A percentile compares a stretch with the other conserved stretches of the same genome.
Conservation (phyloP, 805 yeast genomes). For the Hanseniaspora clermontiae region DNA sequence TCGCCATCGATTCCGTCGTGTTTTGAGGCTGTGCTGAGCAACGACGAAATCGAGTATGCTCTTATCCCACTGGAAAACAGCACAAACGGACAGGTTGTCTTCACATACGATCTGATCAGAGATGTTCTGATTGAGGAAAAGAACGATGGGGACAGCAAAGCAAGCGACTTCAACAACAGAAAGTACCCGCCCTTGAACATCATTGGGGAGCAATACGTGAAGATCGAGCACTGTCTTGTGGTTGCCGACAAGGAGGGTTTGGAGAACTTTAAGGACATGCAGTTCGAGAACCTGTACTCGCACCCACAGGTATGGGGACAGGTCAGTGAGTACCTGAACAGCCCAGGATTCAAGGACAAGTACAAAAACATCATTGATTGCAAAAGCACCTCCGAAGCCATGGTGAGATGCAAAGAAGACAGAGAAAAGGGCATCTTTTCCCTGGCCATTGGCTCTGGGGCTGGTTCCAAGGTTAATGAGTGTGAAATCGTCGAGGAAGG, state of each 20-base stretch:
- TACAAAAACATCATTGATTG: conserved; percentile 44
- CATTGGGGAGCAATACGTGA: conserved; percentile 68
- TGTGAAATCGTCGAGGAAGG: conserved; percentile 42
- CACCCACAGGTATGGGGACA: conserved; percentile 99
- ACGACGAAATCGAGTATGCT: conserved; percentile 44
- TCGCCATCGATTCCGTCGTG: conserved; percentile 43
- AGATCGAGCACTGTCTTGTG: conserved; percentile 66
- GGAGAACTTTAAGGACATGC: not conserved
- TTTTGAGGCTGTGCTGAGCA: conserved; percentile 38
- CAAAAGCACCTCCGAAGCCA: conserved; percentile 77
- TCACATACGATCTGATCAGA: conserved; percentile 69
- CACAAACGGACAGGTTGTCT: conserved; percentile 84
- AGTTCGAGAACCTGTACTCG: conserved; percentile 52
- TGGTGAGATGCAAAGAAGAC: conserved; percentile 41
- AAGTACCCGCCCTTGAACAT: conserved; percentile 36
- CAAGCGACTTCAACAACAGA: conserved; percentile 12
- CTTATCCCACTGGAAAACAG: conserved; percentile 90
- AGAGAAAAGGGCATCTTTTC: conserved; percentile 27
- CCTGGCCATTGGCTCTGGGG: conserved; percentile 62
- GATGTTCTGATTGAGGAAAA: conserved; percentile 35
- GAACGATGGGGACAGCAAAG: not conserved
- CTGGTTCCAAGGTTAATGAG: conserved; percentile 50
- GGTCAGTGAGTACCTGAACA: conserved; percentile 44
- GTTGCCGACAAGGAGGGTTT: conserved; percentile 16
- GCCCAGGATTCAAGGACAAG: conserved; percentile 20